Conservation (phyloP, 2,329 filamentous ascomycete species). For the Penicillium psychrosexuale region DNA sequence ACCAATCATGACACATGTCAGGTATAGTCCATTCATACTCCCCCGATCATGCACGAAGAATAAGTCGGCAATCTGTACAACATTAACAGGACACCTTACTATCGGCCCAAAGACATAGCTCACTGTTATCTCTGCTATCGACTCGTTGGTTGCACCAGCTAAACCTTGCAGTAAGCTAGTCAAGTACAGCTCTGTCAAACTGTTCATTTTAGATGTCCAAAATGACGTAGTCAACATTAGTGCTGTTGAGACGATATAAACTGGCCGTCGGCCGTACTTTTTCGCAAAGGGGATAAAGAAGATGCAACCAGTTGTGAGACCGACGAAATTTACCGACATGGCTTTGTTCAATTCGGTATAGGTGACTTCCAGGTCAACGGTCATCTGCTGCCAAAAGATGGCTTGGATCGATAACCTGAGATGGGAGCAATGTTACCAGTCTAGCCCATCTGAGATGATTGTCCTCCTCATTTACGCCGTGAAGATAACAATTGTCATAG, state of each 20-base stretch:
- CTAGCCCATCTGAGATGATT: not conserved
- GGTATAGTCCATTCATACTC: slow-evolving; percentile 51
- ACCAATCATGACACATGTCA: slow-evolving; percentile 41
- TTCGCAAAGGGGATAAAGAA: slow-evolving; percentile 49
- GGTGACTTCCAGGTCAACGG: slow-evolving; percentile 44
- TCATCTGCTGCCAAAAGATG: slow-evolving; percentile 48
- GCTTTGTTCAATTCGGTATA: slow-evolving; percentile 45
- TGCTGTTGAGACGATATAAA: slow-evolving; percentile 45
- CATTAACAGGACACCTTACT: not conserved
- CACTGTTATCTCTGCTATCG: slow-evolving; percentile 43
- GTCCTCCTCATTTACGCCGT: slow-evolving; percentile 27
- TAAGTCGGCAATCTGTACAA: slow-evolving; percentile 42
- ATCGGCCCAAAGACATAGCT: slow-evolving; percentile 33
- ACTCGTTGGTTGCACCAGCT: slow-evolving; percentile 42
- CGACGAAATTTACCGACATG: slow-evolving; percentile 47
- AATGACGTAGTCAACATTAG: slow-evolving; percentile 39
- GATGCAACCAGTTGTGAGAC: slow-evolving; percentile 44
- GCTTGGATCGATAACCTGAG: slow-evolving; percentile 39
- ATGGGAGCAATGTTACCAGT: not conserved
- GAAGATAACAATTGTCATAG: slow-evolving; percentile 46
- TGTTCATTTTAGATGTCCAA: slow-evolving; percentile 46
- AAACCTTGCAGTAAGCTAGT: slow-evolving; percentile 44
- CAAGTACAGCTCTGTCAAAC: slow-evolving; percentile 43
- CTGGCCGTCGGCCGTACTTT: slow-evolving; percentile 47
- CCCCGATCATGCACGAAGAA: slow-evolving; percentile 53